Evolutionary conservation across 805 yeast genomes (phyloP).

Genomic region (Yarrowia sp.): DNA sequence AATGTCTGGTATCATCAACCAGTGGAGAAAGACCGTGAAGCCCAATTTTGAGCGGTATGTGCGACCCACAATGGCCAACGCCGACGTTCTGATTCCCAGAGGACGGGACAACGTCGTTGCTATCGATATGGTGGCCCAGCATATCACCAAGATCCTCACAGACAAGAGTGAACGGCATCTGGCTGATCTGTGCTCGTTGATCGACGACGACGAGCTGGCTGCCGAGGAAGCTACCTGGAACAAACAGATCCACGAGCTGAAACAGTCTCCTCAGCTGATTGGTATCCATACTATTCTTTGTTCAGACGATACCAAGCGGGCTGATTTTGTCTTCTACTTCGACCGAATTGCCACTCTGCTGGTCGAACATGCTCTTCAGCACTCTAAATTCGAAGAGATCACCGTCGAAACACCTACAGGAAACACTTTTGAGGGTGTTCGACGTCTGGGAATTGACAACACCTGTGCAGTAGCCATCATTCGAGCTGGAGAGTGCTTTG

Average conservation of each 20-base stretch:
- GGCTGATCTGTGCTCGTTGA: constrained; percentile 64
- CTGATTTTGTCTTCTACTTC: constrained; percentile 85
- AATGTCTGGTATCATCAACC: constrained; percentile 77
- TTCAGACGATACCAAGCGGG: constrained; percentile 61
- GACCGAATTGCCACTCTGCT: constrained; percentile 79
- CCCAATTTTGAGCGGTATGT: constrained; percentile 85
- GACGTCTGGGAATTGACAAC: constrained; percentile 53
- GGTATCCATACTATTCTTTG: constrained; percentile 77
- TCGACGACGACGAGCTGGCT: constrained; percentile 49
- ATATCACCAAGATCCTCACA: constrained; percentile 73
- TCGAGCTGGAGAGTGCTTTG: constrained; percentile 92
- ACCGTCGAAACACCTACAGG: constrained; percentile 56
- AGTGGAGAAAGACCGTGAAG: constrained; percentile 90
- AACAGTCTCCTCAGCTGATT: constrained; percentile 65
- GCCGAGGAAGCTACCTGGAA: constrained; percentile 37
- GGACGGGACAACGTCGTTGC: constrained; percentile 85
- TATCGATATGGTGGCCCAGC: constrained; percentile 77
- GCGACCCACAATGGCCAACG: constrained; percentile 74
- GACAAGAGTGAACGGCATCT: constrained; percentile 73
- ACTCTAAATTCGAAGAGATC: constrained; percentile 39
- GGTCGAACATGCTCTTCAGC: constrained; percentile 66
- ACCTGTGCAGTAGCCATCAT: constrained; percentile 79
- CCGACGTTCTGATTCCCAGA: constrained; percentile 90
- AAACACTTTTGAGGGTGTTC: constrained; percentile 45
- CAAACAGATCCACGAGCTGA: constrained; percentile 47